Evolutionary conservation across 352 stramenopile genomes (phyloP).

Genomic region (Aphanomyces euteiches): DNA sequence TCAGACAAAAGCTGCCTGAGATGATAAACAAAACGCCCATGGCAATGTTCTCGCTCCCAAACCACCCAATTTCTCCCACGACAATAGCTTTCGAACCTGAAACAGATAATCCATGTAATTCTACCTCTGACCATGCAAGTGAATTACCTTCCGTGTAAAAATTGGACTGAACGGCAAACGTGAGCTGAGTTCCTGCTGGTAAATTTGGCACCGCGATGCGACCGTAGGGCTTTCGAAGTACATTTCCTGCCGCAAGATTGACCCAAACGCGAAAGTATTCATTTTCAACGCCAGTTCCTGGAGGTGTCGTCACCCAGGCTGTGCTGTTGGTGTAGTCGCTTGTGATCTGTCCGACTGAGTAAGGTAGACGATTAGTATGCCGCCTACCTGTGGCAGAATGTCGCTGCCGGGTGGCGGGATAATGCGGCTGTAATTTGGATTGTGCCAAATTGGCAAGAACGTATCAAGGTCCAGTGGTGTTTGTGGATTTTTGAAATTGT

Average conservation of each 20-base stretch:
- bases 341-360: conserved; percentile 37
- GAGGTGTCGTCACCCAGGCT: conserved; percentile 58
- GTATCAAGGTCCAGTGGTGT: conserved; percentile 30
- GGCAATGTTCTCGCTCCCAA: conserved; percentile 56
- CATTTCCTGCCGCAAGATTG: conserved; percentile 52
- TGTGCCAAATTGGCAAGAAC: conserved; percentile 63
- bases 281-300: conserved; percentile 60
- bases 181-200: conserved; percentile 49
- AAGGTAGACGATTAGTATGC: neutral
- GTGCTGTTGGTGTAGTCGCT: conserved; percentile 74
- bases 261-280: conserved; percentile 77
- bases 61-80: conserved; percentile 60
- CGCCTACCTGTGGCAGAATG: conserved; percentile 25
- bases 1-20: conserved; percentile 48
- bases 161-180: conserved; percentile 77
- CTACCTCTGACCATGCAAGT: neutral
- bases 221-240: conserved; percentile 69
- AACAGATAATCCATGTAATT: conserved; percentile 44
- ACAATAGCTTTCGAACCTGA: conserved; percentile 61
- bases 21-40: conserved; percentile 56
- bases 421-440: conserved; percentile 70
- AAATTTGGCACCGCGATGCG: conserved; percentile 50
- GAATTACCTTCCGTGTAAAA: conserved; percentile 41
- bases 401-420: conserved; percentile 41
- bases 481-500: conserved; percentile 61